These are phyloP conservation scores for Blastocystis sp. DNA, from an alignment of 352 stramenopile genomes.

Conservation along the genomic window DNA sequence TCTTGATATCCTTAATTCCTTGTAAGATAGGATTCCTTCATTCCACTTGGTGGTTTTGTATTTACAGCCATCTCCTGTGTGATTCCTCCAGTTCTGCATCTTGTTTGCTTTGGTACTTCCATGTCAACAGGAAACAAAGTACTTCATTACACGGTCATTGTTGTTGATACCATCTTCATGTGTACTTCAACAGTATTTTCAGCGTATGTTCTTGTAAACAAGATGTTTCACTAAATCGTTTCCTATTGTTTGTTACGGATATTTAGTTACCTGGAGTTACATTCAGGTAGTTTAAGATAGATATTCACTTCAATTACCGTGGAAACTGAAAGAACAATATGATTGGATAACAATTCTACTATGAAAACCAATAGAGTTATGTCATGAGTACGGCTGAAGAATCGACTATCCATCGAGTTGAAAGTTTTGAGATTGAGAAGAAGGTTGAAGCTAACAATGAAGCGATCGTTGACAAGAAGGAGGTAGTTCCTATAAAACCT, in stretches of 20 bases:
- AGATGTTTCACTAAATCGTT: slow-evolving; percentile 35
- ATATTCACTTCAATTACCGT: not conserved
- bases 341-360: slow-evolving; percentile 9
- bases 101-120: not conserved
- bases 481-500: not conserved
- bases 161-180: slow-evolving; percentile 40
- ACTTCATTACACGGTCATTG: slow-evolving; percentile 15
- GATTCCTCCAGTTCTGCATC: slow-evolving; percentile 30
- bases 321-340: not conserved
- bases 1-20: slow-evolving; percentile 35
- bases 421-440: slow-evolving; percentile 64
- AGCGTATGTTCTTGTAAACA: slow-evolving; percentile 4
- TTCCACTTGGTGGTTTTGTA: slow-evolving; percentile 35
- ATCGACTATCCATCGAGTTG: not conserved
- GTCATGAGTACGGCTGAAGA: slow-evolving; percentile 14
- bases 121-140: not conserved
- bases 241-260: not conserved
- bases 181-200: slow-evolving; percentile 36
- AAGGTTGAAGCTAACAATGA: slow-evolving; percentile 13
- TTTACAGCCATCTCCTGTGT: slow-evolving; percentile 58
- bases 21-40: not conserved
- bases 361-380: not conserved
- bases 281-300: not conserved
- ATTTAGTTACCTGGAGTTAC: too few species aligned
- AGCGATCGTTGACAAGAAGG: not conserved